Base-by-base conservation (phyloP, 192 early-diverging fungal genomes). In the Chytriomyces confervae region DNA sequence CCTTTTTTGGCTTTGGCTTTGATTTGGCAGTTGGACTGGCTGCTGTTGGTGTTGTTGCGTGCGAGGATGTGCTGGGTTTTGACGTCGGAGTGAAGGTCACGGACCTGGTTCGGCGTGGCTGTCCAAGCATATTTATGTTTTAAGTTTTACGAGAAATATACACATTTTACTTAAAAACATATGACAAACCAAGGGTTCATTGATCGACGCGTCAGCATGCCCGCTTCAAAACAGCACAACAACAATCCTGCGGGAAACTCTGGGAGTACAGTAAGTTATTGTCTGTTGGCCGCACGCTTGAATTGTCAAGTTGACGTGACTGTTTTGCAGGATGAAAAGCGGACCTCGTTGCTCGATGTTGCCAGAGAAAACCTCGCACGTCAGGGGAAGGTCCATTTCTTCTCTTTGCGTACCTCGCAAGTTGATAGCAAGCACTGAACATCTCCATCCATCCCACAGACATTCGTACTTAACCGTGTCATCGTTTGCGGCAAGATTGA, bases 241-340 rank as follows among this genome's bases (percentile, higher is more conserved):
- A n/a, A n/a, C n/a, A n/a, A n/a, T n/a, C n/a, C n/a, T n/a, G n/a
- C n/a, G n/a, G n/a, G n/a, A n/a, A n/a, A n/a, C n/a, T n/a, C n/a
- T n/a, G n/a, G n/a, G n/a, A n/a, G n/a, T n/a, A n/a, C n/a, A n/a
- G n/a, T n/a, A n/a, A n/a, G n/a, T n/a, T n/a, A n/a, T n/a, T n/a
- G n/a, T n/a, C n/a, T n/a, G n/a, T n/a, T n/a, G n/a, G n/a, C n/a
- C n/a, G n/a, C n/a, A n/a, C n/a, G n/a, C n/a, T n/a, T n/a, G n/a
- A n/a, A n/a, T n/a, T n/a, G n/a, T n/a, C n/a, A n/a, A n/a, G n/a
- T n/a, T n/a, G n/a, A n/a, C n/a, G n/a, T n/a, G n/a, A n/a, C n/a
- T n/a, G n/a, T n/a, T n/a, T n/a, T n/a, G n/a, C n/a, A n/a, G n/a
- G 83, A 84, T 8, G 81, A 85, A 46, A 85, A 83, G 61, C 73